Evolutionary conservation across 1,284 basidiomycete species (phyloP), one percentile per base, ranked within the genome.

Genomic region (Heterobasidion annosum): DNA sequence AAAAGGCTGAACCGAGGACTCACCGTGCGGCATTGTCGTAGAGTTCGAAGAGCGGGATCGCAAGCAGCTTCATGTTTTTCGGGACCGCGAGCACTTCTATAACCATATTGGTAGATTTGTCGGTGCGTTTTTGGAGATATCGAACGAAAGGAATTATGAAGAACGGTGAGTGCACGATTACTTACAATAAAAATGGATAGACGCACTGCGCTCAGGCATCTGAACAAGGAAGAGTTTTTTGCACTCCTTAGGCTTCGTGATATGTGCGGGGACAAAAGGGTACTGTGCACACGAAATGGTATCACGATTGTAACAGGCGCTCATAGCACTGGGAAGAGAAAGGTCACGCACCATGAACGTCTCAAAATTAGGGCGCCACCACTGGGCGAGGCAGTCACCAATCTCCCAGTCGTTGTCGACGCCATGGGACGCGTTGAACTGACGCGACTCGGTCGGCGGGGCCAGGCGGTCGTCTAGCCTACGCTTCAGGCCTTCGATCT

Each of bases 361-460:
- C 73, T 98, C 96, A 65, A 97, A 98, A 66, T 95, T 95, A 0
- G 96, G 96, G 55, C 96, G 76, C 88, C 91, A 98, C 94, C 96
- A 99, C 66, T 94, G 92, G 0, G 93, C 92, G 34, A 98, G 76
- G 63, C 93, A 94, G 62, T 97, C 93, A 1, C 89, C 90, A 53
- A 98, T 93, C 68, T 93, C 89, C 96, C 96, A 99, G 44, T 93
- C 92, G 51, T 89, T 88, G 62, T 90, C 84, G 49, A 87, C 75
- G 7, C 88, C 85, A 61, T 88, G 82, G 2, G 81, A 76, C 55
- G 79, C 73, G 68, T 87, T 82, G 65, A 88, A 88, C 56, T 88
- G 85, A 33, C 76, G 75, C 12, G 76, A 78, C 54, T 74, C 75
- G 8, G 68, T 72, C 0, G 88, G 87, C 0, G 91, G 91, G 0